Conservation (phyloP, 169 alveolate genomes). For the Plasmodium ovale region DNA sequence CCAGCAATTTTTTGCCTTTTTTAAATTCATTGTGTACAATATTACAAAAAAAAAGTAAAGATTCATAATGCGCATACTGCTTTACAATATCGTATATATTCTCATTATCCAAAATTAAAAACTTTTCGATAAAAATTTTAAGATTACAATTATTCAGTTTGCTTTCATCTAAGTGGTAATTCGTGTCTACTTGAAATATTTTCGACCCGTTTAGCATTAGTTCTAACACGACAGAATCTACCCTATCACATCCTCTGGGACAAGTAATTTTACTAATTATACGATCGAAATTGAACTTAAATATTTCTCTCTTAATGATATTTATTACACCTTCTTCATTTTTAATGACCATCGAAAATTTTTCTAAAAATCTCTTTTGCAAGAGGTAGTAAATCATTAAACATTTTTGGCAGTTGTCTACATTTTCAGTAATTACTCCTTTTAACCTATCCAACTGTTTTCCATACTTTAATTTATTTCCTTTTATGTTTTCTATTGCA, state of each 20-base stretch:
- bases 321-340: constrained; percentile 36
- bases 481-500: background rate
- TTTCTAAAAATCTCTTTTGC: constrained; percentile 53
- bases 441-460: constrained; percentile 20
- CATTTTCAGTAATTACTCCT: constrained; percentile 35
- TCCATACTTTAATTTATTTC: constrained; percentile 9
- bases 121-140: constrained; percentile 27
- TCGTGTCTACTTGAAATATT: constrained; percentile 37
- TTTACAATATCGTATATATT: constrained; percentile 45
- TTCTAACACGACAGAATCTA: constrained; percentile 47
- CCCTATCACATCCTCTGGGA: constrained; percentile 17
- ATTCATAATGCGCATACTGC: constrained; percentile 29
- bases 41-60: constrained; percentile 46
- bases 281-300: constrained; percentile 39
- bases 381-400: constrained; percentile 55
- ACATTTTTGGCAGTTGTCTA: constrained; percentile 59
- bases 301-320: constrained; percentile 49
- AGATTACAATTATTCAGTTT: constrained; percentile 37
- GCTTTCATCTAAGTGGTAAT: constrained; percentile 35
- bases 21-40: constrained; percentile 46
- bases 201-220: constrained; percentile 59
- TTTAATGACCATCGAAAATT: constrained; percentile 9
- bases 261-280: constrained; percentile 43
- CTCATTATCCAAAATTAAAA: constrained; percentile 30
- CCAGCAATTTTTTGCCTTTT: constrained; percentile 16